Percentiles rank a stretch among this genome's conserved stretches.
Evolutionary conservation across 2,329 filamentous ascomycete species (phyloP).

Genomic region (Dryadomyces quercivorus): DNA sequence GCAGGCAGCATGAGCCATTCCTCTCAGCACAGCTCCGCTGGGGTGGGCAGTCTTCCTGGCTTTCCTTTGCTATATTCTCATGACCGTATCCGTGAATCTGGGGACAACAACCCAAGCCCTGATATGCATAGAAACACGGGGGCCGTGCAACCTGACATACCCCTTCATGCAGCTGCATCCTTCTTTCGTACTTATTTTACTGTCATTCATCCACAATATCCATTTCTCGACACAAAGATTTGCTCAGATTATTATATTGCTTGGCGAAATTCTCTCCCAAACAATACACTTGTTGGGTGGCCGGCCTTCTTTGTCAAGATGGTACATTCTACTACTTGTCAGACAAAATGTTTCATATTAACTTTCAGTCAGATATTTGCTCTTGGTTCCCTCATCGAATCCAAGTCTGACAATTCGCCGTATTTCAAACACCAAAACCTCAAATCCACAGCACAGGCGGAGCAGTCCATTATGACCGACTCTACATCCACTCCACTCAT

Average conservation of each 20-base stretch:
- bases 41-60: too few relatives aligned
- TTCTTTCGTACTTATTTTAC: slow-evolving; percentile 7
- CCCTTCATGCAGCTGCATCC: slow-evolving; percentile 2
- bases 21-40: too few relatives aligned
- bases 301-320: slow-evolving; percentile 8
- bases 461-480: slow-evolving; percentile 7
- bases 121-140: not conserved
- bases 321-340: not conserved
- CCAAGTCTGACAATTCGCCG: slow-evolving; percentile 4
- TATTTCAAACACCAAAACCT: slow-evolving; percentile 5
- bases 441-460: slow-evolving; percentile 7
- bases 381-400: slow-evolving; percentile 4
- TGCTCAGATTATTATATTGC: slow-evolving; percentile 4
- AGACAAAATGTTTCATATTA: not conserved
- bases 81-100: too few relatives aligned
- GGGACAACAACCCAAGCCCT: too few relatives aligned
- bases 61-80: too few relatives aligned
- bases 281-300: slow-evolving; percentile 1
- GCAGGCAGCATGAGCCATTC: too few relatives aligned
- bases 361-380: slow-evolving; percentile 5
- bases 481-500: slow-evolving; percentile 3
- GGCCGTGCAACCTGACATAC: not conserved
- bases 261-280: not conserved
- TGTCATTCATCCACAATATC: slow-evolving; percentile 7
- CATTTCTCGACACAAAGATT: slow-evolving; percentile 5